phyloP scores from a whole-genome alignment of 257 asterid genomes.

The Solanum chmielewskii region DNA sequence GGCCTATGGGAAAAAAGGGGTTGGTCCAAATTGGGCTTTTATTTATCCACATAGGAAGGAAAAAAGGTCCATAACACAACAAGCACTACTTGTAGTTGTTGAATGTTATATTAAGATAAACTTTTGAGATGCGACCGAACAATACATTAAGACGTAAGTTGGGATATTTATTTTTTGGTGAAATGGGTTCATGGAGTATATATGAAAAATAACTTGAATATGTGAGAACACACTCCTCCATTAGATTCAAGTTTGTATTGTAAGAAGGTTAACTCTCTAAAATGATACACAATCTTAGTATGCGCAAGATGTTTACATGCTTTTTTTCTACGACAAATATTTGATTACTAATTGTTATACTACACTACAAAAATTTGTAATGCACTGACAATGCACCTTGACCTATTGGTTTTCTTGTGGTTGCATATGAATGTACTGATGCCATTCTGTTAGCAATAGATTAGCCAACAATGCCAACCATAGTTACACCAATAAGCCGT shows the following conservation, averaged over 20 bases:
- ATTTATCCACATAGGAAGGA: no score
- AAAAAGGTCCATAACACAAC: no score
- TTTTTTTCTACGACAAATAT: no score
- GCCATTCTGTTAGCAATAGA: background rate
- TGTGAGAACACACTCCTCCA: background rate
- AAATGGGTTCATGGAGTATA: background rate
- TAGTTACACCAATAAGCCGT: background rate
- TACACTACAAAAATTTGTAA: background rate
- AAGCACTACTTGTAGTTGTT: constrained; percentile 46
- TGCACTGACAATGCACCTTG: no score
- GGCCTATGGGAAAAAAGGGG: no score
- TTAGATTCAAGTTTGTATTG: background rate
- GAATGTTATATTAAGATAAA: constrained; percentile 70
- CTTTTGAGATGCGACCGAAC: constrained; percentile 92
- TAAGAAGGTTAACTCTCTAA: background rate
- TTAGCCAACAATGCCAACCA: background rate
- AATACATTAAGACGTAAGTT: constrained; percentile 70
- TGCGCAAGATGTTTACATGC: background rate
- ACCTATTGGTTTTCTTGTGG: background rate
- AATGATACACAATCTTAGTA: background rate
- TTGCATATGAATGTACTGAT: background rate
- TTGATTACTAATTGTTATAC: no score
- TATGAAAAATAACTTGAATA: background rate
- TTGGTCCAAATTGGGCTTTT: no score
- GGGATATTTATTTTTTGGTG: constrained; percentile 17